phyloP scores from a whole-genome alignment of 1,284 basidiomycete species.

The Boletus holoroseus region DNA sequence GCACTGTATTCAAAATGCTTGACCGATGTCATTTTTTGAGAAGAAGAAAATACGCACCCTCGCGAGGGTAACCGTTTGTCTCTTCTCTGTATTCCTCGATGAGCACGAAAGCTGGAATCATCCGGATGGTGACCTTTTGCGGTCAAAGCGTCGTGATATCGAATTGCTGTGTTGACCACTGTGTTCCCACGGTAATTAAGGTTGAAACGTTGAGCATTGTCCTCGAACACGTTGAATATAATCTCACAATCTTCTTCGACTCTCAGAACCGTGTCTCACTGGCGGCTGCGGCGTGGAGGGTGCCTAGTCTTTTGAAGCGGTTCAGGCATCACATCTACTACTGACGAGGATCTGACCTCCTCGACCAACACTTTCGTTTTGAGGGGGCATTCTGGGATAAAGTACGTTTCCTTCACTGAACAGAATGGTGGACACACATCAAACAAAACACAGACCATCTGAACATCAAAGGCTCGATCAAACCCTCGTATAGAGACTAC shows the following conservation, averaged over 20 bases:
- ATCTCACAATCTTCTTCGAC: not conserved
- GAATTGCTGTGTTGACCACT: not conserved
- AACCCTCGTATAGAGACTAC: not conserved
- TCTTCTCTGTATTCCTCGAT: not conserved
- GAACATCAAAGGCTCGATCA: no score
- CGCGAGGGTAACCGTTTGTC: not conserved
- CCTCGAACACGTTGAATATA: no score
- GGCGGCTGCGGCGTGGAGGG: no score
- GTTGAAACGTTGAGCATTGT: not conserved
- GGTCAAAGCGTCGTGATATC: not conserved
- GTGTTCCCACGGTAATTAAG: not conserved
- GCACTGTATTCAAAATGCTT: not conserved
- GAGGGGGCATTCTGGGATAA: not conserved
- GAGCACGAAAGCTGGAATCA: not conserved
- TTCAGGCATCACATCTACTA: not conserved
- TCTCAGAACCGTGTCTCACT: not conserved
- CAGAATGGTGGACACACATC: not conserved
- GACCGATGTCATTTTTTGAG: not conserved
- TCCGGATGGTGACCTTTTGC: not conserved
- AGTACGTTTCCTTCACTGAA: not conserved
- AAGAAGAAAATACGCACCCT: not conserved
- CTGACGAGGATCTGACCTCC: not conserved
- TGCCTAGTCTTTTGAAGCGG: not conserved
- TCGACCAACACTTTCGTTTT: not conserved
- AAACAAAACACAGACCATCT: not conserved